phyloP scores from a whole-genome alignment of 2,329 filamentous ascomycete genomes.

The Didymella keratinophila region DNA sequence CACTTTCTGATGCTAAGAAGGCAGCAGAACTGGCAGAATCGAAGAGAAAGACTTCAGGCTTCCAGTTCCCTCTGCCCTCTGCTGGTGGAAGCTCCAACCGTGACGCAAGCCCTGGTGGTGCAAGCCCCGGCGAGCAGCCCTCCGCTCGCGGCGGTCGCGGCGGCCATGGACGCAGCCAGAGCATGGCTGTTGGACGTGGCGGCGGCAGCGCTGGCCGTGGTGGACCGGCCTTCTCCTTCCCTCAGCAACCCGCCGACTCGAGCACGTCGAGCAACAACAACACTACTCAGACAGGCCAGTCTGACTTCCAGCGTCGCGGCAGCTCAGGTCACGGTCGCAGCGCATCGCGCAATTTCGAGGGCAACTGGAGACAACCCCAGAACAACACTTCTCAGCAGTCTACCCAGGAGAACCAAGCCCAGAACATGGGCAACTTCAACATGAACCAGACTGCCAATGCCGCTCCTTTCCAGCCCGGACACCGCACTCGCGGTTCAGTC shows the following conservation, averaged over 20 bases:
- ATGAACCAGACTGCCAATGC: slow-evolving; percentile 75
- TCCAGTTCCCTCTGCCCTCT: slow-evolving; percentile 88
- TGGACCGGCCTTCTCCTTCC: slow-evolving; percentile 77
- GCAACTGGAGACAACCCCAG: slow-evolving; percentile 93
- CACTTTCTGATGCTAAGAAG: slow-evolving; percentile 95
- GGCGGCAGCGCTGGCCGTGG: slow-evolving; percentile 68
- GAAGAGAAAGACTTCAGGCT: slow-evolving; percentile 91
- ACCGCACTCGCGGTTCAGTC: slow-evolving; percentile 84
- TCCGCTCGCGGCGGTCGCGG: slow-evolving; percentile 57
- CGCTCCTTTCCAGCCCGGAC: slow-evolving; percentile 87
- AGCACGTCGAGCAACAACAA: slow-evolving; percentile 49
- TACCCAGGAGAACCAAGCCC: slow-evolving; percentile 55
- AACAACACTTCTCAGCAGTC: slow-evolving; percentile 60
- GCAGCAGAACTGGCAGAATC: slow-evolving; percentile 96
- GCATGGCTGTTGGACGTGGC: slow-evolving; percentile 79
- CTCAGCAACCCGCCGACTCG: slow-evolving; percentile 62
- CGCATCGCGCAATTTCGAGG: slow-evolving; percentile 92
- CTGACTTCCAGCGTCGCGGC: slow-evolving; percentile 78
- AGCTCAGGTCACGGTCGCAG: slow-evolving; percentile 82
- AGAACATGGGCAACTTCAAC: slow-evolving; percentile 68
- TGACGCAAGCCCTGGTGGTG: slow-evolving; percentile 64
- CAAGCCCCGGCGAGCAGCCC: slow-evolving; percentile 39
- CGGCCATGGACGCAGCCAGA: slow-evolving; percentile 80
- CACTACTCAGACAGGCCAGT: slow-evolving; percentile 51
- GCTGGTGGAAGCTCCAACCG: slow-evolving; percentile 65